phyloP scores from a whole-genome alignment of 306 rosid species.

The Lathyrus aphaca region DNA sequence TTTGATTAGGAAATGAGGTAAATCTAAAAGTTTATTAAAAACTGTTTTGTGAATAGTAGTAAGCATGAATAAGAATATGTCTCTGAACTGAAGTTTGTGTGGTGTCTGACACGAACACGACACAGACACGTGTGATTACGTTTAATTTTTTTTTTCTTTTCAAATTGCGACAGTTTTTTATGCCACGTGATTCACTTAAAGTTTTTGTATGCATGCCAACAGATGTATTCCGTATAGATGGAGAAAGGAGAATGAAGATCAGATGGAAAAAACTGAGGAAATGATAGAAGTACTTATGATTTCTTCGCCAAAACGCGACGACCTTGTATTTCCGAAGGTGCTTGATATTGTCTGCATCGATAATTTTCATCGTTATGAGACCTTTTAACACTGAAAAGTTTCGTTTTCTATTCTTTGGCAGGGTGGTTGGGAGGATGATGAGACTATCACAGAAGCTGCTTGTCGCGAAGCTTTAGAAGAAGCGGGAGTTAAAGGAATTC shows the following conservation, averaged over 20 bases:
- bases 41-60: neutral
- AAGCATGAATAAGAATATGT: neutral
- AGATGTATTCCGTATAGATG: conserved; percentile 85
- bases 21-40: neutral
- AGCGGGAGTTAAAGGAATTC: conserved; percentile 85
- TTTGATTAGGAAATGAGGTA: neutral
- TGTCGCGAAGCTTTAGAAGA: conserved; percentile 88
- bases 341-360: conserved; percentile 15
- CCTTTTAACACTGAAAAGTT: conserved; percentile 14
- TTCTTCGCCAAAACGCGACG: conserved; percentile 83
- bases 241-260: conserved; percentile 47
- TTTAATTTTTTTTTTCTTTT: too few relatives aligned
- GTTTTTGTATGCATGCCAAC: conserved; percentile 37
- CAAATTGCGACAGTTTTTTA: conserved; percentile 13
- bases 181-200: conserved; percentile 9
- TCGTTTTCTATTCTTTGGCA: conserved; percentile 39
- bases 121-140: too few relatives aligned
- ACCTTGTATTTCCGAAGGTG: conserved; percentile 89
- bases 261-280: conserved; percentile 39
- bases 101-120: too few relatives aligned
- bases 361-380: conserved; percentile 22
- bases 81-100: too few relatives aligned
- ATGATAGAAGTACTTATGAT: conserved; percentile 81
- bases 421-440: conserved; percentile 99
- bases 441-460: conserved; percentile 78